Conservation (phyloP, 2,329 filamentous ascomycete genomes). For the Allantophomopsis lycopodina region DNA sequence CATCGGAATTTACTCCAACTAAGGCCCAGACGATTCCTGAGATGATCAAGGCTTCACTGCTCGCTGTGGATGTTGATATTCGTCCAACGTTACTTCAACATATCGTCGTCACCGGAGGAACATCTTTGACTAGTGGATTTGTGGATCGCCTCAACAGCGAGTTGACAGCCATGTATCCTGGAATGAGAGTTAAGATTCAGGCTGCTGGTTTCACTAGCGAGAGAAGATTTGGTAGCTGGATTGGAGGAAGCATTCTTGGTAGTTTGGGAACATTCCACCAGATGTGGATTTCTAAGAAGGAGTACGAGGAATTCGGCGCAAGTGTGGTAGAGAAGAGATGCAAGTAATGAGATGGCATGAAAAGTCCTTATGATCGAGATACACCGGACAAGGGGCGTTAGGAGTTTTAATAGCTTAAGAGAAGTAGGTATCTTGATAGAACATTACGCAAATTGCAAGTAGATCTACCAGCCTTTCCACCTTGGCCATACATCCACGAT, state of each 20-base stretch:
- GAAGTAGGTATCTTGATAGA: too few relatives aligned
- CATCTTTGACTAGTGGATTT: constrained; percentile 79
- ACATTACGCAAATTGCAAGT: too few relatives aligned
- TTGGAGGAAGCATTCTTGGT: constrained; percentile 89
- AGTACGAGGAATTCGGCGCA: constrained; percentile 90
- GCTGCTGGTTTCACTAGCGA: constrained; percentile 79
- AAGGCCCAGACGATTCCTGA: constrained; percentile 72
- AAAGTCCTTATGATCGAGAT: constrained; percentile 2
- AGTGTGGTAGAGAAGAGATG: constrained; percentile 92
- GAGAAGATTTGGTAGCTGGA: constrained; percentile 86
- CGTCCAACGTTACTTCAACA: constrained; percentile 73
- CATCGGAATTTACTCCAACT: constrained; percentile 31
- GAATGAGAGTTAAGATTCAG: constrained; percentile 75
- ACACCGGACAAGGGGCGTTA: constrained; percentile 1
- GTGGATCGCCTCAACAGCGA: constrained; percentile 83
- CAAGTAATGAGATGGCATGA: constrained; percentile 41
- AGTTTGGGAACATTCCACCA: constrained; percentile 97
- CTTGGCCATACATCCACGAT: constrained; percentile 66
- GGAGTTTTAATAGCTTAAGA: constrained; percentile 7
- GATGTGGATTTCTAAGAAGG: constrained; percentile 97
- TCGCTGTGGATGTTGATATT: constrained; percentile 77
- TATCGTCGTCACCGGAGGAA: constrained; percentile 84
- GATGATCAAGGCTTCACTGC: constrained; percentile 65
- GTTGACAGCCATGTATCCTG: constrained; percentile 68
- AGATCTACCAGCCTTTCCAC: constrained; percentile 50